Conservation (phyloP, 2,329 filamentous ascomycete species). For the Penicillium sp. region DNA sequence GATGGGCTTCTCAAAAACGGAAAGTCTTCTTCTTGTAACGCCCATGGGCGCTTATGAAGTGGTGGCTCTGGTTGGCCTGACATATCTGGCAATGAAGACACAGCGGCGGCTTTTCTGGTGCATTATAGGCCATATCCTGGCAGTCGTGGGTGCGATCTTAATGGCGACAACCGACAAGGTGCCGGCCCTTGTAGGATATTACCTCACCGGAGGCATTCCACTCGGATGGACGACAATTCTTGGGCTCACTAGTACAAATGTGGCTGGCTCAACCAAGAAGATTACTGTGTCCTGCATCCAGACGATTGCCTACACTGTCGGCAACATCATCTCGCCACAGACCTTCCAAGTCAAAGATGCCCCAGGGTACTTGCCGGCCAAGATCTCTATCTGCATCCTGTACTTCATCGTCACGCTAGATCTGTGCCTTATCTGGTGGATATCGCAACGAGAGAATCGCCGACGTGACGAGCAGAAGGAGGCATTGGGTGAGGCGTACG, state of each 20-base stretch:
- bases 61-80: slow-evolving; percentile 36
- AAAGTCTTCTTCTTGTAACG: slow-evolving; percentile 39
- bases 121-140: slow-evolving; percentile 36
- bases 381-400: slow-evolving; percentile 29
- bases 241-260: slow-evolving; percentile 37
- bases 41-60: slow-evolving; percentile 41
- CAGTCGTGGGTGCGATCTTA: slow-evolving; percentile 38
- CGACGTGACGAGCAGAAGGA: slow-evolving; percentile 27
- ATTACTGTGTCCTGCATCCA: slow-evolving; percentile 35
- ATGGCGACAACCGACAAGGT: slow-evolving; percentile 41
- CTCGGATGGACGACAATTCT: slow-evolving; percentile 42
- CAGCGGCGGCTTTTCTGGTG: slow-evolving; percentile 35
- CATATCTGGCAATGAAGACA: slow-evolving; percentile 38
- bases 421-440: slow-evolving; percentile 30
- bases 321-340: slow-evolving; percentile 45
- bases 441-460: slow-evolving; percentile 29
- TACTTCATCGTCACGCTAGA: slow-evolving; percentile 31
- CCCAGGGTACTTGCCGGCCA: slow-evolving; percentile 28
- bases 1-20: slow-evolving; percentile 35
- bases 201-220: slow-evolving; percentile 39
- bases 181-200: slow-evolving; percentile 38
- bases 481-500: slow-evolving; percentile 21
- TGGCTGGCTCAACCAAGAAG: slow-evolving; percentile 39
- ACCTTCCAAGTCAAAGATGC: slow-evolving; percentile 41
- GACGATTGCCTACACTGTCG: slow-evolving; percentile 39